A percentile compares a stretch with the other conserved stretches of the same genome.
Conservation (phyloP, 495 filamentous ascomycete species). For the Podospora fimiseda region DNA sequence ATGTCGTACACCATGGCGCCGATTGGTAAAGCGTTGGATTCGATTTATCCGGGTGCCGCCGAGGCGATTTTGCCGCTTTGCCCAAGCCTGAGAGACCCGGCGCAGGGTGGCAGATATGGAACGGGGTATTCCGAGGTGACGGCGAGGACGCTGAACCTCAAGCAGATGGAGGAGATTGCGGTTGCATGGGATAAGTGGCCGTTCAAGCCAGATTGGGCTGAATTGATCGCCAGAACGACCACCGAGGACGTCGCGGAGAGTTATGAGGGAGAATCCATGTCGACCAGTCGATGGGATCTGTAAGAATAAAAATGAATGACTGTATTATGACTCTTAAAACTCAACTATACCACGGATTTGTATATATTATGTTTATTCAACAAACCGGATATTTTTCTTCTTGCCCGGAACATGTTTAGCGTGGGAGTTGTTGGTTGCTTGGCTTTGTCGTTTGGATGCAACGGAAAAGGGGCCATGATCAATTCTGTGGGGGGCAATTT, state of each 20-base stretch:
- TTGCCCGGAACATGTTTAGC: no score
- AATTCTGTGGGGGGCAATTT: no score
- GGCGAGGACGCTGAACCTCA: slow-evolving; percentile 35
- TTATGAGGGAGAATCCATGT: neutral
- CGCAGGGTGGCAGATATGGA: slow-evolving; percentile 32
- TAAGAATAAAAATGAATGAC: neutral
- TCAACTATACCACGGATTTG: neutral
- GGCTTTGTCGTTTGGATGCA: no score
- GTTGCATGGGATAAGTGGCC: slow-evolving; percentile 54
- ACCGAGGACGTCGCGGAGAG: slow-evolving; percentile 2
- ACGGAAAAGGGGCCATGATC: neutral
- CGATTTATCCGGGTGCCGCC: slow-evolving; percentile 32
- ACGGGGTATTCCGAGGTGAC: slow-evolving; percentile 26
- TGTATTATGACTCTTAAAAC: no score
- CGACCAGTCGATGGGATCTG: neutral
- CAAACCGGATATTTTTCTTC: no score
- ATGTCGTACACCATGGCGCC: slow-evolving; percentile 12
- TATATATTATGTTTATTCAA: no score
- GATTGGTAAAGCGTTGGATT: slow-evolving; percentile 21
- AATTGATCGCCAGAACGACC: slow-evolving; percentile 30
- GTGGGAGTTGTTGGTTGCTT: no score
- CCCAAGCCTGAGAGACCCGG: slow-evolving; percentile 33
- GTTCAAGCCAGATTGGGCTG: slow-evolving; percentile 41
- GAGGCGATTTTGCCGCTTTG: slow-evolving; percentile 37
- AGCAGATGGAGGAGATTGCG: slow-evolving; percentile 44